These are phyloP conservation scores for Orbilia brochopaga DNA, from an alignment of 2,329 filamentous ascomycete genomes.

Conservation along the genomic window DNA sequence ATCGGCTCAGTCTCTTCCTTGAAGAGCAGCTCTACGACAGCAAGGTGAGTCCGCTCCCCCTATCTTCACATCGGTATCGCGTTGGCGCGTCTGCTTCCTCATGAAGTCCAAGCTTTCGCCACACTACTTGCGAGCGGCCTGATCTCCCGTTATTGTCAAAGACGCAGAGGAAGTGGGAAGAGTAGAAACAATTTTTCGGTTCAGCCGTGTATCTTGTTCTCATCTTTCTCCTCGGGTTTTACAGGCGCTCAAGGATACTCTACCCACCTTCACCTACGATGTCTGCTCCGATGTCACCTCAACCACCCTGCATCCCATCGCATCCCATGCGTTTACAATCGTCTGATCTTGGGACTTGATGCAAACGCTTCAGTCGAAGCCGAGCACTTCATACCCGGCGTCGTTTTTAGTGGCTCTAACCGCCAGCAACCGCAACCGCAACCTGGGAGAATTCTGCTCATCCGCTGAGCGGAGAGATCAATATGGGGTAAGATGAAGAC, in stretches of 20 bases:
- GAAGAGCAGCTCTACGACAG: background rate
- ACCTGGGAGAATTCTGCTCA: background rate
- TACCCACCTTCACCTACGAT: slow-evolving; percentile 34
- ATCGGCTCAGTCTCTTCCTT: too few species aligned
- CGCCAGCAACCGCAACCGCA: background rate
- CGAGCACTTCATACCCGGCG: slow-evolving; percentile 31
- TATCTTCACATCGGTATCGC: slow-evolving; percentile 10
- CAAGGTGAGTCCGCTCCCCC: slow-evolving; percentile 14
- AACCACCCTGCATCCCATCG: slow-evolving; percentile 29
- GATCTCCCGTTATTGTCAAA: background rate
- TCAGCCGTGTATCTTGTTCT: slow-evolving; percentile 51
- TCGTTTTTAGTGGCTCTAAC: slow-evolving; percentile 24
- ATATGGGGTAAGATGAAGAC: slow-evolving; percentile 33
- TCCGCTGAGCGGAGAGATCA: slow-evolving; percentile 6
- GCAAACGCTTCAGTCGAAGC: slow-evolving; percentile 37
- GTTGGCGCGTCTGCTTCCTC: slow-evolving; percentile 29
- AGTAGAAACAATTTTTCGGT: slow-evolving; percentile 50
- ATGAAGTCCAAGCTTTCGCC: background rate
- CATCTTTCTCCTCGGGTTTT: slow-evolving; percentile 47
- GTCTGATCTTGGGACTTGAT: slow-evolving; percentile 50
- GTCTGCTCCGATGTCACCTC: slow-evolving; percentile 39
- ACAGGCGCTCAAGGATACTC: slow-evolving; percentile 47
- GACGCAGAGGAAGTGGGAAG: slow-evolving; percentile 22
- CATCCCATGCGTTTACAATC: slow-evolving; percentile 33
- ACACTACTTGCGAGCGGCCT: background rate